Conservation (phyloP, 192 early-diverging fungal species). For the Gamsiella multidivaricata region DNA sequence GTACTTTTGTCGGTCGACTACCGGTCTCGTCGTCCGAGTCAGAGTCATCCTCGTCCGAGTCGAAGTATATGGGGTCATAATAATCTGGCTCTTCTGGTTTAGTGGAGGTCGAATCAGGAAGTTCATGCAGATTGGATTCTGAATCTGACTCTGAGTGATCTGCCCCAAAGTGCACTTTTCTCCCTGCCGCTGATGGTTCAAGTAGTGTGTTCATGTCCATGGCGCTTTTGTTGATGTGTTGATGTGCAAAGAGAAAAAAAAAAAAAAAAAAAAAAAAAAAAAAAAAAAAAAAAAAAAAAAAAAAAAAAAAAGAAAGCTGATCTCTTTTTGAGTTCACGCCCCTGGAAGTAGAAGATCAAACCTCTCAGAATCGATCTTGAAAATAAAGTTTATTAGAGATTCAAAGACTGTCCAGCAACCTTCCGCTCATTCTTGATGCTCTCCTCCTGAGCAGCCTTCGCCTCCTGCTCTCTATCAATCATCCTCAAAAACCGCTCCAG, state of each 20-base stretch:
- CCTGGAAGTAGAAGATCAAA: too few relatives aligned
- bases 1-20: background rate
- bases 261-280: too few relatives aligned
- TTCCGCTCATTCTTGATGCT: too few relatives aligned
- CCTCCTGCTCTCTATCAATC: conserved; percentile 17
- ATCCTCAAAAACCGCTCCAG: conserved; percentile 57
- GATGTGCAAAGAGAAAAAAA: too few relatives aligned
- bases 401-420: too few relatives aligned
- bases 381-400: too few relatives aligned
- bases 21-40: conserved; percentile 11
- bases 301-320: too few relatives aligned
- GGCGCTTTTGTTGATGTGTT: too few relatives aligned
- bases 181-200: background rate
- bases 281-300: too few relatives aligned
- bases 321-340: too few relatives aligned
- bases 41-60: conserved; percentile 54
- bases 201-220: conserved; percentile 14
- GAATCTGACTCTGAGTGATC: conserved; percentile 8
- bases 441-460: too few relatives aligned
- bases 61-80: conserved; percentile 67
- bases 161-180: conserved; percentile 10
- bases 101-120: conserved; percentile 1
- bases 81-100: conserved; percentile 40
- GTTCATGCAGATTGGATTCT: conserved; percentile 12
- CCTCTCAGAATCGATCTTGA: too few relatives aligned